Evolutionary conservation across 805 yeast genomes (phyloP), one percentile per base, ranked within the genome.

Genomic region (Saccharomycopsis sp.): DNA sequence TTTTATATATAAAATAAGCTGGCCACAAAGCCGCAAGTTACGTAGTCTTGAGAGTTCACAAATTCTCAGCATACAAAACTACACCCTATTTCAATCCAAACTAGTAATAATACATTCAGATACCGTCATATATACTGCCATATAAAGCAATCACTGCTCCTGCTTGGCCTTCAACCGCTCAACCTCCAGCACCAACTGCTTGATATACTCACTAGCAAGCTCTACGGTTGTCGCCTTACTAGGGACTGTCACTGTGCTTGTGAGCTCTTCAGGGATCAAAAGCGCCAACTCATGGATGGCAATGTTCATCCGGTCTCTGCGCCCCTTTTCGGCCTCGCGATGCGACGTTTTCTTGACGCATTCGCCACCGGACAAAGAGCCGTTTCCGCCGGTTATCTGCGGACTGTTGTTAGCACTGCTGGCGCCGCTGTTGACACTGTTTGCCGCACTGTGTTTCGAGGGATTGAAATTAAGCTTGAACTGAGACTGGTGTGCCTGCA

Each of bases 201-300:
- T 71, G 57, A 92, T 91, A 67, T 87, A 89, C 21, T 73, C 73
- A 24, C 87, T 83, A 0, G 97, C 97, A 66, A 90, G 75, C 69
- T 92, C 99, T 2, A 94, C 97, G 0, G 97, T 92, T 1, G 96
- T 91, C 1, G 98, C 98, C 67, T 92, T 92, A 24, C 95, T 85
- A 0, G 95, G 95, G 37, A 88, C 84, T 2, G 75, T 63, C 14
- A 81, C 79, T 14, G 80, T 77, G 40, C 80, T 85, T 57, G 78
- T 81, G 64, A 82, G 73, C 23, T 70, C 69, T 3, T 83, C 80
- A 0, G 96, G 95, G 21, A 92, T 78, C 61, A 90, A 71, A 8
- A 75, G 65, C 7, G 85, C 84, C 59, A 92, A 74, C 50, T 89
- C 96, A 50, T 82, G 82, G 34, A 92, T 83, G 0, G 97, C 98